Conservation (phyloP, 495 filamentous ascomycete species). For the Bathelium albidoporum region DNA sequence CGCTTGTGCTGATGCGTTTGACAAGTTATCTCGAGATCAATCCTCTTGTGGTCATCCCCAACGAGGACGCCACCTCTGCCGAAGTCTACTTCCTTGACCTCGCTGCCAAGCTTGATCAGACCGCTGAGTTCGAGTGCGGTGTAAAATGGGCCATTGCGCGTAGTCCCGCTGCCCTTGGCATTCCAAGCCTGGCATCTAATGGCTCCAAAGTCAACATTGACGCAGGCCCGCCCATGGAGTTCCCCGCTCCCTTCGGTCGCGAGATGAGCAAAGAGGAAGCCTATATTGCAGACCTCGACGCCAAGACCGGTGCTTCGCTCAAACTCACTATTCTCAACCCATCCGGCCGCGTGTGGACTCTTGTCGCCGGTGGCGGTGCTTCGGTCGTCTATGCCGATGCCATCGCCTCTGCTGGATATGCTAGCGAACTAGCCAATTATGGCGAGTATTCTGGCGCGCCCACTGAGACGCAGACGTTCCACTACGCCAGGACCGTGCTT, state of each 20-base stretch:
- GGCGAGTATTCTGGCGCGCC: constrained; percentile 99
- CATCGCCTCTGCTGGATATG: constrained; percentile 93
- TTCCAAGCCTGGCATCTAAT: constrained; percentile 47
- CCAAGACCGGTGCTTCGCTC: constrained; percentile 97
- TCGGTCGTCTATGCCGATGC: constrained; percentile 98
- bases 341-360: constrained; percentile 87
- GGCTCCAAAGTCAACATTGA: constrained; percentile 80
- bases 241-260: constrained; percentile 97
- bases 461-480: constrained; percentile 95
- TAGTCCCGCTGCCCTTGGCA: constrained; percentile 73
- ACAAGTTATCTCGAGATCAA: constrained; percentile 92
- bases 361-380: constrained; percentile 98
- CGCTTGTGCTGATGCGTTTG: background rate
- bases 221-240: constrained; percentile 95
- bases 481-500: constrained; percentile 93
- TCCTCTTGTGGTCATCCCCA: constrained; percentile 95
- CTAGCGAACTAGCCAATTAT: constrained; percentile 96
- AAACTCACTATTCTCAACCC: constrained; percentile 95
- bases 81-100: constrained; percentile 97
- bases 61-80: constrained; percentile 79
- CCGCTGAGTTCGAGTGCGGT: constrained; percentile 98
- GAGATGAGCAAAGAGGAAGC: constrained; percentile 97
- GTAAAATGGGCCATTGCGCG: constrained; percentile 97
- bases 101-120: constrained; percentile 97
- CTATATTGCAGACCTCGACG: constrained; percentile 96